phyloP scores from a whole-genome alignment of 2,329 filamentous ascomycete genomes.

The Fusarium sp. region DNA sequence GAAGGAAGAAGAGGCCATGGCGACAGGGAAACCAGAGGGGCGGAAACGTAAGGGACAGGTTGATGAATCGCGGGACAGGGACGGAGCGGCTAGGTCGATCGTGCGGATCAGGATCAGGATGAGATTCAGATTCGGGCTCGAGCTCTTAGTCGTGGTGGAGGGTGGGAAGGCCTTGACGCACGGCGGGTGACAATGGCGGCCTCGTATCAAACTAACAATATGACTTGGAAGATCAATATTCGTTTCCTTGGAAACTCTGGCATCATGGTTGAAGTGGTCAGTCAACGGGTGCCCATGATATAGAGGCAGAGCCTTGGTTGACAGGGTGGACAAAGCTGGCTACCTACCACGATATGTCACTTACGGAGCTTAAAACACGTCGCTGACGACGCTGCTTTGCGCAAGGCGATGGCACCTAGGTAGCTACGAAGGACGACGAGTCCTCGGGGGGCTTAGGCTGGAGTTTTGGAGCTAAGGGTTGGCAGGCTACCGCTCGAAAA shows the following conservation, averaged over 20 bases:
- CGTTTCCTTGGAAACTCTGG: conserved; percentile 31
- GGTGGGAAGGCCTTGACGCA: conserved; percentile 36
- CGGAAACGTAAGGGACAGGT: conserved; percentile 35
- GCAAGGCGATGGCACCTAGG: conserved; percentile 27
- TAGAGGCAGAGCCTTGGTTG: conserved; percentile 29
- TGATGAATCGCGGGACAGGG: conserved; percentile 34
- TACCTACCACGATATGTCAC: conserved; percentile 26
- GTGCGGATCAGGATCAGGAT: conserved; percentile 41
- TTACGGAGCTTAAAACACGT: conserved; percentile 7
- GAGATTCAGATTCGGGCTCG: conserved; percentile 34
- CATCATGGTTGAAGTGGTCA: conserved; percentile 36
- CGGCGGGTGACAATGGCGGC: conserved; percentile 11
- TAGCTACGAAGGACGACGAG: conserved; percentile 32
- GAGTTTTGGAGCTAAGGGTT: conserved; percentile 36
- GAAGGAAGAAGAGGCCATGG: conserved; percentile 90
- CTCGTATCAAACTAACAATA: conserved; percentile 32
- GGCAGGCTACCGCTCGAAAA: conserved; percentile 48
- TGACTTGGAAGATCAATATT: conserved; percentile 13
- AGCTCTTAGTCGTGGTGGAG: conserved; percentile 39
- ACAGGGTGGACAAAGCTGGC: conserved; percentile 12
- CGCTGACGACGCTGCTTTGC: conserved; percentile 39
- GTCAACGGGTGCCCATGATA: conserved; percentile 42
- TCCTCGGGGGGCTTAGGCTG: conserved; percentile 29
- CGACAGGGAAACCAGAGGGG: conserved; percentile 31
- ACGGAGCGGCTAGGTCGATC: conserved; percentile 47